phyloP scores from a whole-genome alignment of 2,329 filamentous ascomycete genomes.

The Colletotrichum sidae region DNA sequence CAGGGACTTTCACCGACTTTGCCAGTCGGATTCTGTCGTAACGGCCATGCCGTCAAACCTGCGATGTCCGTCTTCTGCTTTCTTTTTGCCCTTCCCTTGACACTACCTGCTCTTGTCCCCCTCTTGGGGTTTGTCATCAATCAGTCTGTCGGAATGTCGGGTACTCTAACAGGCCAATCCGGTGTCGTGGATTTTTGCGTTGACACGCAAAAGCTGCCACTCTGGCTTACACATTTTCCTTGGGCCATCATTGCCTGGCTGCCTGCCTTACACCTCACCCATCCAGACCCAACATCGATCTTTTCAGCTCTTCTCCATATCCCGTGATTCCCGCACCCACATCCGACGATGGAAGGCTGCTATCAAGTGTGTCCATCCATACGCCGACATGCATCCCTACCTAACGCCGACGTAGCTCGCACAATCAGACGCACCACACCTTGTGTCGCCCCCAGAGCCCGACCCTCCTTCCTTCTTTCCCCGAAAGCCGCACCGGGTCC shows the following conservation, averaged over 20 bases:
- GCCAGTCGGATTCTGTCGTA: constrained; percentile 14
- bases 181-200: neutral
- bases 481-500: constrained; percentile 19
- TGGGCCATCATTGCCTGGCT: no score
- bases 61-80: constrained; percentile 4
- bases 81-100: constrained; percentile 4
- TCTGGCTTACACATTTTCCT: no score
- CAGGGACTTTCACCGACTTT: constrained; percentile 36
- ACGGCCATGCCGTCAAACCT: constrained; percentile 15
- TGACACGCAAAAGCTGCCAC: no score
- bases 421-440: constrained; percentile 24
- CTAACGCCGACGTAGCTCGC: constrained; percentile 13
- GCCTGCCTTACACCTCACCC: constrained; percentile 2
- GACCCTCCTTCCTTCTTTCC: constrained; percentile 20
- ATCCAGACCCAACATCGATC: constrained; percentile 17
- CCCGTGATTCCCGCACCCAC: constrained; percentile 10
- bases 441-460: constrained; percentile 14
- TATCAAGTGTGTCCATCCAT: neutral
- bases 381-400: neutral
- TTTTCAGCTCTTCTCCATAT: constrained; percentile 17
- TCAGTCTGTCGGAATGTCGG: no score
- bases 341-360: neutral
- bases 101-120: neutral
- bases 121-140: no score
- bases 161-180: constrained; percentile 18